Evolutionary conservation across 495 filamentous ascomycete genomes (phyloP).

Genomic region (Penicillium arizonense): DNA sequence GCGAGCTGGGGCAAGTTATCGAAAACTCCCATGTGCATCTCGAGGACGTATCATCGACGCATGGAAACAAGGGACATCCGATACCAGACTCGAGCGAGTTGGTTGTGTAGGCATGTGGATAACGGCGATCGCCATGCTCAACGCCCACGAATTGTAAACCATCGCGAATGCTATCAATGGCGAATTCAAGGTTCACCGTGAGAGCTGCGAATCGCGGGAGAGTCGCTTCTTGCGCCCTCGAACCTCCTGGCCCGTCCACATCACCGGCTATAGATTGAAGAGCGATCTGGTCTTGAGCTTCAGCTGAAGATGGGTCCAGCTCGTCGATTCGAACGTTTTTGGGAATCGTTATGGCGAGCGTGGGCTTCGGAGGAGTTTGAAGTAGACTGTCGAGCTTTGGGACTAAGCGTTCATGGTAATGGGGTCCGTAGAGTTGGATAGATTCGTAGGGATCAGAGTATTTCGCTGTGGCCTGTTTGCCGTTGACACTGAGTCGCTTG

Average conservation of each 20-base stretch:
- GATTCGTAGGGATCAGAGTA: constrained; percentile 74
- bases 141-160: constrained; percentile 89
- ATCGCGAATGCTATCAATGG: constrained; percentile 69
- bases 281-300: constrained; percentile 50
- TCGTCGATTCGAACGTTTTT: constrained; percentile 66
- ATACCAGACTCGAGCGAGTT: constrained; percentile 74
- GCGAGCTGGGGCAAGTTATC: constrained; percentile 77
- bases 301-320: constrained; percentile 52
- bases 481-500: constrained; percentile 68
- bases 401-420: constrained; percentile 75
- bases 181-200: constrained; percentile 68
- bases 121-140: constrained; percentile 71
- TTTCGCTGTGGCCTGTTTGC: constrained; percentile 52
- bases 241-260: constrained; percentile 34
- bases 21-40: constrained; percentile 85
- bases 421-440: constrained; percentile 63
- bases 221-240: constrained; percentile 35
- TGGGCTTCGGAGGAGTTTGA: constrained; percentile 57
- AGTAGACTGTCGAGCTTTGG: constrained; percentile 62
- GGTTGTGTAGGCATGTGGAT: constrained; percentile 88
- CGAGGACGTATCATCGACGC: constrained; percentile 76
- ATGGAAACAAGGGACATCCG: constrained; percentile 85
- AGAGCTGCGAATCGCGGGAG: constrained; percentile 57
- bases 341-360: constrained; percentile 63
- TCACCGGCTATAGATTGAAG: constrained; percentile 37